Evolutionary conservation across 2,329 filamentous ascomycete genomes (phyloP).

Genomic region (Epichloe aotearoae): DNA sequence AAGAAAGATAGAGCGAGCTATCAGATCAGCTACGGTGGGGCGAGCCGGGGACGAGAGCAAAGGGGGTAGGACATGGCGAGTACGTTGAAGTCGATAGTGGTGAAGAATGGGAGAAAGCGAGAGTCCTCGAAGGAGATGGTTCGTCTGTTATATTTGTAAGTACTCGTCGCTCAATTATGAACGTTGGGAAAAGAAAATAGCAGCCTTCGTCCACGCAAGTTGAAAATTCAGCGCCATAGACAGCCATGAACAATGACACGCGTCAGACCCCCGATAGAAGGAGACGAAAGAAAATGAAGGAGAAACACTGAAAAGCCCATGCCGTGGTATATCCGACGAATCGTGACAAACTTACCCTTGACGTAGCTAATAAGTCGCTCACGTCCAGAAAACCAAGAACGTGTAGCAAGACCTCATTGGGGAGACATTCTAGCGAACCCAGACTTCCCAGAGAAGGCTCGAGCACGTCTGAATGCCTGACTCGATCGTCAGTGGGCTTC

Average conservation of each 20-base stretch:
- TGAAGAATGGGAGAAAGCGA: constrained; percentile 55
- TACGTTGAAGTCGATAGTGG: constrained; percentile 44
- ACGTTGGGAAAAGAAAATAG: no score
- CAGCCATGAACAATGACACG: background rate
- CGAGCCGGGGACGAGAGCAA: constrained; percentile 43
- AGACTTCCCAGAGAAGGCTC: background rate
- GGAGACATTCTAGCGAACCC: constrained; percentile 28
- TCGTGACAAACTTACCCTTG: constrained; percentile 33
- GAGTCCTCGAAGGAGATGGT: constrained; percentile 46
- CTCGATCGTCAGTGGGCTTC: background rate
- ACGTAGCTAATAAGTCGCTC: constrained; percentile 39
- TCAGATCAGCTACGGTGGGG: constrained; percentile 48
- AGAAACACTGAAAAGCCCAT: background rate
- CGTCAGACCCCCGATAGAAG: no score
- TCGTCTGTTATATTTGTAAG: constrained; percentile 33
- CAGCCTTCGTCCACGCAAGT: background rate
- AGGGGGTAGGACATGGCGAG: constrained; percentile 38
- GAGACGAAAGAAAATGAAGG: background rate
- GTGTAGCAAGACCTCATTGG: constrained; percentile 43
- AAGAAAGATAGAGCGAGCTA: constrained; percentile 51
- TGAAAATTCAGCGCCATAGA: background rate
- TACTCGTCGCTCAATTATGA: background rate
- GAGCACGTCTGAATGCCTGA: background rate
- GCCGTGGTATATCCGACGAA: background rate
- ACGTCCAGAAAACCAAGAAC: constrained; percentile 44